These are phyloP conservation scores for Tulasnella calospora DNA, from an alignment of 768 basidiomycete genomes.

Conservation along the genomic window DNA sequence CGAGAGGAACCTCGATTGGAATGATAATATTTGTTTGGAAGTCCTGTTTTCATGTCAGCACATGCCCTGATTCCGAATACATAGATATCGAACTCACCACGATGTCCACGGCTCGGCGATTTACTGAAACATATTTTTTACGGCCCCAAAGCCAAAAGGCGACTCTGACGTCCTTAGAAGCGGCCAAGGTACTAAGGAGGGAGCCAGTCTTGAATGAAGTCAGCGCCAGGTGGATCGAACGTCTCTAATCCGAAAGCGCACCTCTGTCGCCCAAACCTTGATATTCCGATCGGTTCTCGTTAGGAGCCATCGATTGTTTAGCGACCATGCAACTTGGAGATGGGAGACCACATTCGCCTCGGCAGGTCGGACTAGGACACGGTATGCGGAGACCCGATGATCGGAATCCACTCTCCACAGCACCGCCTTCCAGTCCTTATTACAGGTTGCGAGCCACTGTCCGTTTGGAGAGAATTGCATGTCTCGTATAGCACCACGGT, in stretches of 20 bases:
- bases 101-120: neutral
- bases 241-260: neutral
- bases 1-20: neutral
- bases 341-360: neutral
- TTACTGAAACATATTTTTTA: neutral
- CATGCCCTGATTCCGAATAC: neutral
- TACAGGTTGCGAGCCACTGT: neutral
- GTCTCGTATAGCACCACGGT: neutral
- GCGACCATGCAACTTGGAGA: neutral
- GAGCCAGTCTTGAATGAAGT: neutral
- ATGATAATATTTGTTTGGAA: neutral
- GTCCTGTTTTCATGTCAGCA: neutral
- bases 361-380: neutral
- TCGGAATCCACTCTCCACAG: neutral
- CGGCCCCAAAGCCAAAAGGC: neutral
- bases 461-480: neutral
- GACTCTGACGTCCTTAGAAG: neutral
- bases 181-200: neutral
- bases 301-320: neutral
- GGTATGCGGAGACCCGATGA: neutral
- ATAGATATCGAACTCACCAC: neutral
- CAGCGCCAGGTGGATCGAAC: neutral
- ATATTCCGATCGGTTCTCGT: neutral
- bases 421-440: neutral
- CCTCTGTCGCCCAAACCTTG: constrained; percentile 6